These are phyloP conservation scores for Eudorina sp. DNA, from an alignment of 139 green algal genomes.

Conservation along the genomic window DNA sequence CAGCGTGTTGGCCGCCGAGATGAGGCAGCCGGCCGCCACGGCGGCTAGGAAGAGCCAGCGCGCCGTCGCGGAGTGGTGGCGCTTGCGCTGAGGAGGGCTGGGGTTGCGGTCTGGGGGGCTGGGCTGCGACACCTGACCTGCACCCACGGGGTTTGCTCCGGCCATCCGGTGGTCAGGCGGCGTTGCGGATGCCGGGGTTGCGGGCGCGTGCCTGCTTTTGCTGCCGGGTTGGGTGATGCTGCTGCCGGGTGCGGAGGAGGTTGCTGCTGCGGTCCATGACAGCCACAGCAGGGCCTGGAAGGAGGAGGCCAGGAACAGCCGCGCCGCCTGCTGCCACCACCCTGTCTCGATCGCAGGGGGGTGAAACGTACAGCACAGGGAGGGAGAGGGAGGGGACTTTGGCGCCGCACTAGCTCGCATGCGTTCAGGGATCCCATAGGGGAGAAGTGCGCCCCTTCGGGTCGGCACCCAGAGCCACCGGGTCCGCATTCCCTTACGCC, in stretches of 20 bases:
- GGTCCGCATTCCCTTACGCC: neutral
- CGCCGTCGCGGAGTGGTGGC: neutral
- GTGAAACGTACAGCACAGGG: neutral
- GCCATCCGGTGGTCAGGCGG: too few relatives aligned
- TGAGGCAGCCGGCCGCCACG: neutral
- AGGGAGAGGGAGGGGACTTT: neutral
- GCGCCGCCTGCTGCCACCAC: conserved; percentile 44
- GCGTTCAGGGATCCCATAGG: too few relatives aligned
- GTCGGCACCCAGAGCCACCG: neutral
- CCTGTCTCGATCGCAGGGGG: neutral
- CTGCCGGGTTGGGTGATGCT: neutral
- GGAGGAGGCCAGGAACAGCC: conserved; percentile 23
- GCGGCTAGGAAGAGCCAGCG: neutral
- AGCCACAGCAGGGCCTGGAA: conserved; percentile 37
- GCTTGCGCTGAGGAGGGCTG: too few relatives aligned
- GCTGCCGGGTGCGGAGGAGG: too few relatives aligned
- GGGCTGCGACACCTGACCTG: too few relatives aligned
- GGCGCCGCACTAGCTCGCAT: neutral
- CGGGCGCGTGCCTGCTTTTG: too few relatives aligned
- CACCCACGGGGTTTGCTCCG: too few relatives aligned
- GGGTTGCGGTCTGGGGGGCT: too few relatives aligned
- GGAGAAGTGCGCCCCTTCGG: neutral
- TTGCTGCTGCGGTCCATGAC: conserved; percentile 6
- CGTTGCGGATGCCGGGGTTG: too few relatives aligned
- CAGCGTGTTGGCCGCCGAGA: neutral